Evolutionary conservation across 2,329 filamentous ascomycete genomes (phyloP).

Genomic region (Colletotrichum filicis): DNA sequence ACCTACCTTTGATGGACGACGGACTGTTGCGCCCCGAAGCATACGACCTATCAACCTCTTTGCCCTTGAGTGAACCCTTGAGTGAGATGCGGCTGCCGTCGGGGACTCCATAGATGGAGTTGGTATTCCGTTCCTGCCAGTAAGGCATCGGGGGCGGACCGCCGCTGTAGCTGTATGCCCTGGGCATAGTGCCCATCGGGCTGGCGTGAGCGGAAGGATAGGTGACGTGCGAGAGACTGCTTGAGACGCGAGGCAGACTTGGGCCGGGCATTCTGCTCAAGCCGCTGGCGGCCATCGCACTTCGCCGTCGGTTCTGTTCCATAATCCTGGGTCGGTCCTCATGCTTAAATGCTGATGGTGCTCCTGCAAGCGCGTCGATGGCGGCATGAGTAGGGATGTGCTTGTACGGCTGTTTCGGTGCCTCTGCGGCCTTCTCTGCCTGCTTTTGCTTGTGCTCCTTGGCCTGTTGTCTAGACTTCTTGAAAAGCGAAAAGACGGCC

Average conservation of each 20-base stretch:
- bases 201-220: constrained; percentile 55
- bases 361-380: constrained; percentile 65
- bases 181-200: constrained; percentile 52
- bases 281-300: constrained; percentile 56
- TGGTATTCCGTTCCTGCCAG: constrained; percentile 43
- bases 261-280: constrained; percentile 48
- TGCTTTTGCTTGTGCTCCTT: constrained; percentile 64
- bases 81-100: constrained; percentile 42
- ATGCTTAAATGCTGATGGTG: constrained; percentile 61
- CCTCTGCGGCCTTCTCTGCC: constrained; percentile 56
- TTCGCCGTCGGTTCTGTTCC: constrained; percentile 62
- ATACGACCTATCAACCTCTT: constrained; percentile 50
- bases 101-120: constrained; percentile 45
- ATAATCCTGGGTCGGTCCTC: constrained; percentile 59
- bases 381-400: constrained; percentile 73
- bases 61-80: constrained; percentile 58
- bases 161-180: constrained; percentile 56
- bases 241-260: constrained; percentile 55
- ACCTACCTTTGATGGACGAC: constrained; percentile 50
- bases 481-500: constrained; percentile 68
- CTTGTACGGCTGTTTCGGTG: constrained; percentile 59
- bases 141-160: constrained; percentile 42
- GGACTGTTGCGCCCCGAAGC: constrained; percentile 49
- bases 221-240: constrained; percentile 58
- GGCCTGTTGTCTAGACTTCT: constrained; percentile 62